These are phyloP conservation scores for Pyronema domesticum DNA, from an alignment of 495 filamentous ascomycete genomes.

Conservation along the genomic window DNA sequence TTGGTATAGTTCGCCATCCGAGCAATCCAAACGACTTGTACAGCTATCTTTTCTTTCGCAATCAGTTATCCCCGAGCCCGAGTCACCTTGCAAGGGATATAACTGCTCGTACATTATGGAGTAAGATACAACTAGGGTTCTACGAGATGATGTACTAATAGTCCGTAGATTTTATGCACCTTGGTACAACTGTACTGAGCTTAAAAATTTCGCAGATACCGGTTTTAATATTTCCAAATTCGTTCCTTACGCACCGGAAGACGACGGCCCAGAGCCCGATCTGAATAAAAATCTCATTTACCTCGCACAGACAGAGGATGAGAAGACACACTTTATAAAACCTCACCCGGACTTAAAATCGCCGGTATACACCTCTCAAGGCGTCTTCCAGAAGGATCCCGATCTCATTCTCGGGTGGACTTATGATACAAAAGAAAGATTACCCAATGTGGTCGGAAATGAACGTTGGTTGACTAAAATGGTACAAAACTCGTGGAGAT, in stretches of 20 bases:
- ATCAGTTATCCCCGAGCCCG: constrained; percentile 7
- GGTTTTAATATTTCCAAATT: background rate
- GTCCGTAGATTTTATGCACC: constrained; percentile 22
- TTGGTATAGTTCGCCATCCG: constrained; percentile 27
- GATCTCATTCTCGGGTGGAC: constrained; percentile 27
- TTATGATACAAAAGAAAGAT: constrained; percentile 21
- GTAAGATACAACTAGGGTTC: background rate
- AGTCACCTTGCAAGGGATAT: constrained; percentile 20
- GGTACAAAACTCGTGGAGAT: constrained; percentile 23
- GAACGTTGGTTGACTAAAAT: constrained; percentile 19
- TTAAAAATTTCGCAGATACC: background rate
- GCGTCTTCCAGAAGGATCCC: constrained; percentile 26
- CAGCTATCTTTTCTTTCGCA: constrained; percentile 17
- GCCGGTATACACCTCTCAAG: constrained; percentile 7
- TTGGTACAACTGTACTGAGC: constrained; percentile 27
- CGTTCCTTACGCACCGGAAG: background rate
- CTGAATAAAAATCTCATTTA: background rate
- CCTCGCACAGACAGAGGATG: background rate
- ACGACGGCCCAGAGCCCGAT: background rate
- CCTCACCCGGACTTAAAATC: background rate
- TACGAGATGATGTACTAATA: background rate
- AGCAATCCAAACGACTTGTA: constrained; percentile 16
- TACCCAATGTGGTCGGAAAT: constrained; percentile 4
- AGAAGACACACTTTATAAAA: background rate
- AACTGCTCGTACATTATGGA: constrained; percentile 25